Base-by-base conservation (phyloP, 371 early-diverging fungal species). In the Scutellospora calospora region DNA sequence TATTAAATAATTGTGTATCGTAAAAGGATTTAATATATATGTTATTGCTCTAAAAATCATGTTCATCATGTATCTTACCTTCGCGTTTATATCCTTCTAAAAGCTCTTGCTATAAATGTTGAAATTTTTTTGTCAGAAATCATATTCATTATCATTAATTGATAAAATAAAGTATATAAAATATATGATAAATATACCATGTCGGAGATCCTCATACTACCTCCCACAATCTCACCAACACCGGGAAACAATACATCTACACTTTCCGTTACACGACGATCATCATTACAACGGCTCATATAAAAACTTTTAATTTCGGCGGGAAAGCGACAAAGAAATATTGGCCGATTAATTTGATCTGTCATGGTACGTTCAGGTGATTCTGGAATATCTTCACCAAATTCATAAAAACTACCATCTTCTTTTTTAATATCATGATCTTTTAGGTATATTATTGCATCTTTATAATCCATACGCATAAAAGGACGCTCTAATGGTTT, bases 201-300 rank as follows among this genome's bases (percentile, higher is more conserved):
- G 83, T 97, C 94, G 72, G 94, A 91, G 85, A 97, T 97, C 89
- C 99, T 94, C 99, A 99, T 99, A 83, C 97, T 97, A 55, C 99
- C 99, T 86, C 99, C 99, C 52, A 98, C 97, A 89, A 99, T 98
- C 90, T 99, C 99, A 82, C 99, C 99, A 71, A 99, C 99, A 81
- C 93, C 94, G 52, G 99, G 99, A 95, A 99, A 98, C 84, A 99
- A 92, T 45, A 99, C 93, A 88, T 99, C 99, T 38, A 98, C 97
- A 82, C 95, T 95, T 89, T 99, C 98, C 18, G 99, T 99, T 57
- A 97, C 89, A 5, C 94, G 88, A 33, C 86, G 88, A 83, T 97
- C 96, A 18, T 95, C 93, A 71, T 90, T 90, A 84, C 94, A 94
- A 71, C 93, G 90, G 86, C 96, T 97, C 99, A 99, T 99, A 89